Conservation (phyloP, 768 basidiomycete species). For the Pisolithus microcarpus region DNA sequence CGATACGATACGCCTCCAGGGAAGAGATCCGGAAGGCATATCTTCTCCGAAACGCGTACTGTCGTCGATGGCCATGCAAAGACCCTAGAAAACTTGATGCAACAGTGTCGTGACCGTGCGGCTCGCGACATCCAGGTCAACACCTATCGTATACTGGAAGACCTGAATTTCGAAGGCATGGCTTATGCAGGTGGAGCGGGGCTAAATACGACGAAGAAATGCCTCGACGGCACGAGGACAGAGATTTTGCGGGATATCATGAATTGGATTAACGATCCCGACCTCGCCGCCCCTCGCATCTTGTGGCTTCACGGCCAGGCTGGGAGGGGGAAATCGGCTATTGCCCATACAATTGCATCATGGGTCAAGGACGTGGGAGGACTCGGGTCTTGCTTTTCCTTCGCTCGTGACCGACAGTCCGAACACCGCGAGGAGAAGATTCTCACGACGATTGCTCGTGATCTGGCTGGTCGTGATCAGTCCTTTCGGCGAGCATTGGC, state of each 20-base stretch:
- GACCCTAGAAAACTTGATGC: no score
- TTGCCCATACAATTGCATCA: constrained; percentile 5
- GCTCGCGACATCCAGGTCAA: neutral
- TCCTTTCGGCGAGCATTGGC: no score
- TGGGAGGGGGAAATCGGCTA: neutral
- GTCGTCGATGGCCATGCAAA: no score
- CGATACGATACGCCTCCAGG: neutral
- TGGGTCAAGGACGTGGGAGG: constrained; percentile 2
- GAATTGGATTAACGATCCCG: neutral
- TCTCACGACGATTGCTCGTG: no score
- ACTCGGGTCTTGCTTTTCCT: constrained; percentile 13
- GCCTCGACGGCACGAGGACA: constrained; percentile 13
- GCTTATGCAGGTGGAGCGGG: neutral
- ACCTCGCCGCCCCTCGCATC: neutral
- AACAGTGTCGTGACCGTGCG: neutral
- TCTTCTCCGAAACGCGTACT: neutral
- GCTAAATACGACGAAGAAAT: constrained; percentile 1
- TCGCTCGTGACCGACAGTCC: constrained; percentile 1
- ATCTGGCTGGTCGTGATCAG: no score
- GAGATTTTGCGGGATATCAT: no score
- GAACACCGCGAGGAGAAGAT: constrained; percentile 4
- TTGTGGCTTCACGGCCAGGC: neutral
- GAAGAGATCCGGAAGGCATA: neutral
- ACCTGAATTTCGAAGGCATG: neutral
- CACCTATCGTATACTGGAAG: neutral